phyloP scores from a whole-genome alignment of 1,284 basidiomycete species.

The Afroboletus lepidellus region DNA sequence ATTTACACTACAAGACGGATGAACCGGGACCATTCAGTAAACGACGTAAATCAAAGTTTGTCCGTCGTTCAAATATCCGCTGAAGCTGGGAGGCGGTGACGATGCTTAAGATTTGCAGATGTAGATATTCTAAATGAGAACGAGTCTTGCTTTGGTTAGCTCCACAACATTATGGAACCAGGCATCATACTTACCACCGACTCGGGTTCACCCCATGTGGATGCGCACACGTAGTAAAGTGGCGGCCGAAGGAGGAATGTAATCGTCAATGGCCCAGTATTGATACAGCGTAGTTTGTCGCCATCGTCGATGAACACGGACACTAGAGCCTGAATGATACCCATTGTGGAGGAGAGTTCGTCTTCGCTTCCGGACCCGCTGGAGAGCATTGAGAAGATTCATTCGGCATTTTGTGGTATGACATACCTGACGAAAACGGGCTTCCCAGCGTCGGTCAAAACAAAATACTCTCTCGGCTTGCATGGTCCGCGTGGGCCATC shows the following conservation, averaged over 20 bases:
- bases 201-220: slow-evolving; percentile 92
- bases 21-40: slow-evolving; percentile 67
- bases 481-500: slow-evolving; percentile 35
- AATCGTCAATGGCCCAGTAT: slow-evolving; percentile 75
- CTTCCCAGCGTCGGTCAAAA: slow-evolving; percentile 93
- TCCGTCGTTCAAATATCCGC: slow-evolving; percentile 82
- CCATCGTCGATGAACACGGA: slow-evolving; percentile 87
- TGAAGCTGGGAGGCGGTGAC: slow-evolving; percentile 84
- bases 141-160: slow-evolving; percentile 74
- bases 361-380: slow-evolving; percentile 55
- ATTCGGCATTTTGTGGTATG: neutral
- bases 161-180: slow-evolving; percentile 4
- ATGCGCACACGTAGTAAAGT: slow-evolving; percentile 88
- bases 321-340: slow-evolving; percentile 92
- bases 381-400: neutral
- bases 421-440: slow-evolving; percentile 82
- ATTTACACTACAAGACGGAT: neutral
- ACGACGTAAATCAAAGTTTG: slow-evolving; percentile 89
- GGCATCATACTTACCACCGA: slow-evolving; percentile 70
- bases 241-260: slow-evolving; percentile 85
- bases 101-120: slow-evolving; percentile 89
- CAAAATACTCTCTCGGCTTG: slow-evolving; percentile 79
- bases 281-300: slow-evolving; percentile 80
- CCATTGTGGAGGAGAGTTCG: slow-evolving; percentile 78
- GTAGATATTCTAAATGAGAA: slow-evolving; percentile 90